Evolutionary conservation across 2,329 filamentous ascomycete genomes (phyloP).

Genomic region (Mollisiaceae sp.): DNA sequence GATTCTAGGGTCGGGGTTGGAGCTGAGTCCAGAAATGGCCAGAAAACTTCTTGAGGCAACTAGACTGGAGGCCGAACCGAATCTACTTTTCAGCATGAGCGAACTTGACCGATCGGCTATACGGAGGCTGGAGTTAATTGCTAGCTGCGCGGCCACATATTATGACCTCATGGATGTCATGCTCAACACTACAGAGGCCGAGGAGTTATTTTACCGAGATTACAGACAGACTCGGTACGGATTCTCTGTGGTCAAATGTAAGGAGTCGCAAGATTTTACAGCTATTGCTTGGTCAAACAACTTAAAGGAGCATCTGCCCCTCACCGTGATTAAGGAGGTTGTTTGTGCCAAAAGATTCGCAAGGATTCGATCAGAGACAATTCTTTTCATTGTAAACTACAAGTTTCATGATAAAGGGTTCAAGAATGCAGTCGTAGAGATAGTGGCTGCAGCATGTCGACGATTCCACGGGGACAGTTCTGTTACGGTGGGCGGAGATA

Average conservation of each 20-base stretch:
- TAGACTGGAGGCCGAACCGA: conserved; percentile 2
- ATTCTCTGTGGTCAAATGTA: conserved; percentile 1
- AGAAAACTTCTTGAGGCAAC: conserved; percentile 5
- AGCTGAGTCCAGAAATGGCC: neutral
- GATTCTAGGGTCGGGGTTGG: neutral
- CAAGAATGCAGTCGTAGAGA: too few relatives aligned
- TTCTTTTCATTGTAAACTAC: too few relatives aligned
- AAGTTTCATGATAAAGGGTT: too few relatives aligned
- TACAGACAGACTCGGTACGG: conserved; percentile 2
- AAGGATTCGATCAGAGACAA: too few relatives aligned
- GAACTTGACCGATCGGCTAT: neutral
- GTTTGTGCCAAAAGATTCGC: too few relatives aligned
- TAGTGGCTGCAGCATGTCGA: too few relatives aligned
- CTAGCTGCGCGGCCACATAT: too few relatives aligned
- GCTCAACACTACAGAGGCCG: neutral
- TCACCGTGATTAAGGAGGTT: too few relatives aligned
- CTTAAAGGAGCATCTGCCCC: too few relatives aligned
- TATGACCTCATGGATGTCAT: neutral
- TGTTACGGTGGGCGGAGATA: neutral
- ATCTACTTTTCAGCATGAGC: neutral
- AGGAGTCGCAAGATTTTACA: neutral
- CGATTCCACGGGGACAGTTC: neutral
- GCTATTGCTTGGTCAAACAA: neutral
- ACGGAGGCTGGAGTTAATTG: too few relatives aligned
- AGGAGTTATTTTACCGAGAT: conserved; percentile 3